These are phyloP conservation scores for Helianthus tuberosus DNA, from an alignment of 129 eudicot species.

Conservation along the genomic window DNA sequence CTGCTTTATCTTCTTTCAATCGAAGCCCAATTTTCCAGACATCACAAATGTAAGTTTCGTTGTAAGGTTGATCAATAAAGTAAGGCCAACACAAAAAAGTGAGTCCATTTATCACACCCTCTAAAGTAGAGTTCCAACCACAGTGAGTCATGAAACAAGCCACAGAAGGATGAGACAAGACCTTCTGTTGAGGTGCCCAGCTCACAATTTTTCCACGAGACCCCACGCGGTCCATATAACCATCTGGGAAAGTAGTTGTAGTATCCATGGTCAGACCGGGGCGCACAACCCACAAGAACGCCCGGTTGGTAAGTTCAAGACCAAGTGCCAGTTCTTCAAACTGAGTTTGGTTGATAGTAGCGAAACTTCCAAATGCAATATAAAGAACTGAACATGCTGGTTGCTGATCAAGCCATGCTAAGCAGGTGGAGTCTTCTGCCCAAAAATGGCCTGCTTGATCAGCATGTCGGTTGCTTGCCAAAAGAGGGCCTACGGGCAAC, in stretches of 20 bases:
- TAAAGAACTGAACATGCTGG: conserved; percentile 43
- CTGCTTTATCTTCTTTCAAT: conserved; percentile 43
- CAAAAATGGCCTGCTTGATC: no score
- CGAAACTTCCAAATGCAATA: conserved; percentile 65
- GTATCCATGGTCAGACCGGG: conserved; percentile 33
- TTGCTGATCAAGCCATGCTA: conserved; percentile 63
- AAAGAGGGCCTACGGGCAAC: conserved; percentile 37
- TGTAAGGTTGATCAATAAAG: conserved; percentile 60
- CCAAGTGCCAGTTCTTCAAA: conserved; percentile 33
- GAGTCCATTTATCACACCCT: conserved; percentile 56
- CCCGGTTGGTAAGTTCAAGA: no score
- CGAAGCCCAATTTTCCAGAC: conserved; percentile 59
- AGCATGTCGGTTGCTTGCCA: no score
- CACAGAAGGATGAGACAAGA: no score
- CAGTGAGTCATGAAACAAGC: no score
- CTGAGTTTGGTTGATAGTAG: conserved; percentile 41
- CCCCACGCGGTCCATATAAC: conserved; percentile 28
- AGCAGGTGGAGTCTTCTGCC: conserved; percentile 10
- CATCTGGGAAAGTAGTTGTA: conserved; percentile 31
- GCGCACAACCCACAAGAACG: no score
- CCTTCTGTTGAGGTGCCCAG: no score
- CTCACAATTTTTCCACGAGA: no score
- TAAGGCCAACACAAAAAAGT: conserved; percentile 84
- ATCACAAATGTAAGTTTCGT: conserved; percentile 56
- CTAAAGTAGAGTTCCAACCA: no score